phyloP scores from a whole-genome alignment of 441 rosid species.

The Brassica balearica region DNA sequence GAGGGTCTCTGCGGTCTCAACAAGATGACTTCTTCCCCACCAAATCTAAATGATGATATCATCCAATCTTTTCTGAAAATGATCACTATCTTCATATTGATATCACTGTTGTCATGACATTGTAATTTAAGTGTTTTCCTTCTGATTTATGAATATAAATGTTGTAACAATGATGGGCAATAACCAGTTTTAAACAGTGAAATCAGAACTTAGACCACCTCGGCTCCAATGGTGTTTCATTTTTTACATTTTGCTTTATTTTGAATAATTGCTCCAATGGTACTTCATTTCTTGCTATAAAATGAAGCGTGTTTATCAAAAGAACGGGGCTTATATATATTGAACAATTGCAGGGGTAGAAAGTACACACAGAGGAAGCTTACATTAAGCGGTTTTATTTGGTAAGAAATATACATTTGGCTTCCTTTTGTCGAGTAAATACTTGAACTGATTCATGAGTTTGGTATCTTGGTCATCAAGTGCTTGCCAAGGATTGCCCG shows the following conservation, averaged over 20 bases:
- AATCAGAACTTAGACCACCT: not conserved
- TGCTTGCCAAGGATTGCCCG: slow-evolving; percentile 23
- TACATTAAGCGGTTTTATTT: not conserved
- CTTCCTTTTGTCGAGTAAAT: slow-evolving; percentile 9
- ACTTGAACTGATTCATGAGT: slow-evolving; percentile 4
- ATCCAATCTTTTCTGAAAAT: slow-evolving; percentile 1
- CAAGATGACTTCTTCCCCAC: slow-evolving; percentile 69
- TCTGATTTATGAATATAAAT: not conserved
- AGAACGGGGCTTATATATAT: too few species aligned
- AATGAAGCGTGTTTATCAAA: too few species aligned
- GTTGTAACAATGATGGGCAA: slow-evolving; percentile 6
- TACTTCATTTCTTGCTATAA: too few species aligned
- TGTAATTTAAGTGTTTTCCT: not conserved
- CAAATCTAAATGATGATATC: slow-evolving; percentile 44
- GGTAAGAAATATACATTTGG: not conserved
- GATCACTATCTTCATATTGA: slow-evolving; percentile 2
- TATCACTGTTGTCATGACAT: slow-evolving; percentile 11
- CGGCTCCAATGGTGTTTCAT: too few species aligned
- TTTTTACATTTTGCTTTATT: too few species aligned
- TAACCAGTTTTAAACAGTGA: too few species aligned
- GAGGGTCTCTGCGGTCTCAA: slow-evolving; percentile 66
- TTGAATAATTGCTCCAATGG: too few species aligned
- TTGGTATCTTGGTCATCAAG: slow-evolving; percentile 2
- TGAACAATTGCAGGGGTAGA: not conserved
- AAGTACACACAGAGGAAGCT: not conserved